A percentile compares a stretch with the other conserved stretches of the same genome.
Conservation (phyloP, 768 basidiomycete species). For the Mycena vulgaris region DNA sequence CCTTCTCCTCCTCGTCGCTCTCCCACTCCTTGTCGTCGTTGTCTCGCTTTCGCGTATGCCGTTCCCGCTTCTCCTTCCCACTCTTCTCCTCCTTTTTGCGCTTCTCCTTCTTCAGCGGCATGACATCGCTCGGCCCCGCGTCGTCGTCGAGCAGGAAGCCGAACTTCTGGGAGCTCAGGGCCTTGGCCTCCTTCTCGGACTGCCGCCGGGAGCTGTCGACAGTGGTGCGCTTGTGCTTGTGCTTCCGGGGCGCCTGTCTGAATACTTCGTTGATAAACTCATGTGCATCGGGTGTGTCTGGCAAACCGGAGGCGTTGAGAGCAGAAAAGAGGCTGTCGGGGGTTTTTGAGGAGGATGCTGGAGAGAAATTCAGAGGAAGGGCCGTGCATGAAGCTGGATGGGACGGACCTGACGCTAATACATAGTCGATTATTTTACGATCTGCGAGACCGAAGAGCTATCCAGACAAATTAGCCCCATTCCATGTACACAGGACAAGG, state of each 20-base stretch:
- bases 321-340: slow-evolving; percentile 84
- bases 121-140: slow-evolving; percentile 56
- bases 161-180: slow-evolving; percentile 80
- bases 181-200: slow-evolving; percentile 83
- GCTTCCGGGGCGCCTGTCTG: slow-evolving; percentile 81
- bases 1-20: slow-evolving; percentile 89
- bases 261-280: slow-evolving; percentile 86
- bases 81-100: slow-evolving; percentile 62
- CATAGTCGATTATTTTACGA: slow-evolving; percentile 87
- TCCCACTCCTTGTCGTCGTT: slow-evolving; percentile 90
- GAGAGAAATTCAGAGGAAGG: not conserved
- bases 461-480: slow-evolving; percentile 14
- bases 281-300: slow-evolving; percentile 85
- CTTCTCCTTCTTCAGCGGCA: slow-evolving; percentile 59
- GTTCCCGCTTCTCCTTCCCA: slow-evolving; percentile 66
- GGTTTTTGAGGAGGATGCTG: slow-evolving; percentile 88
- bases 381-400: slow-evolving; percentile 4
- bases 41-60: slow-evolving; percentile 85
- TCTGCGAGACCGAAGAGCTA: slow-evolving; percentile 91
- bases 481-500: slow-evolving; percentile 29
- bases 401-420: slow-evolving; percentile 84
- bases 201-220: slow-evolving; percentile 68
- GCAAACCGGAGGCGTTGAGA: slow-evolving; percentile 84
- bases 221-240: slow-evolving; percentile 74
- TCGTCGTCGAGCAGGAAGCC: slow-evolving; percentile 90